These are phyloP conservation scores for Globisporangium barbulae DNA, from an alignment of 352 stramenopile genomes.

Conservation along the genomic window DNA sequence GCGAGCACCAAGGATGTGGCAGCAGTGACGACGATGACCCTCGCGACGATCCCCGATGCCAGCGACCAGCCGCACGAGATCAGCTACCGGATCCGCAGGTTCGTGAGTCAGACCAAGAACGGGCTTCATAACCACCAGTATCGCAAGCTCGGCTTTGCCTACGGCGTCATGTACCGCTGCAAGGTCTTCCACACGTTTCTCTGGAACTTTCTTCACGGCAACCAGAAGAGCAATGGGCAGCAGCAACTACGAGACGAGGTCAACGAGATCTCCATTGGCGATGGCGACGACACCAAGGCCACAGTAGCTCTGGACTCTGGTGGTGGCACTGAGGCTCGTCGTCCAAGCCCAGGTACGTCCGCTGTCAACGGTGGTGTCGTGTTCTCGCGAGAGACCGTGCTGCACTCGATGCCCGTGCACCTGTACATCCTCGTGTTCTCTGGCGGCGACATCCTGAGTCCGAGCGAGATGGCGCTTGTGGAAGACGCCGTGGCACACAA, in stretches of 20 bases:
- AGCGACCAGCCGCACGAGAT: slow-evolving; percentile 29
- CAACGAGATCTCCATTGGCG: slow-evolving; percentile 36
- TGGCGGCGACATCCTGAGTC: slow-evolving; percentile 53
- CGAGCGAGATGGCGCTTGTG: slow-evolving; percentile 47
- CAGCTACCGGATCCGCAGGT: slow-evolving; percentile 67
- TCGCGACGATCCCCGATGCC: not conserved
- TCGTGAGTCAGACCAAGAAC: slow-evolving; percentile 57
- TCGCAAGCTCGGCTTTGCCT: slow-evolving; percentile 71
- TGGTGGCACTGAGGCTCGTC: not conserved
- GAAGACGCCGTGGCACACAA: slow-evolving; percentile 53
- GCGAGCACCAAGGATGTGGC: not conserved
- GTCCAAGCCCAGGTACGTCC: not conserved
- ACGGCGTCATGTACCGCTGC: slow-evolving; percentile 81
- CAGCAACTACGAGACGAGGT: slow-evolving; percentile 37
- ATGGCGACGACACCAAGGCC: slow-evolving; percentile 23
- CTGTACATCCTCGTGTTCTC: slow-evolving; percentile 82
- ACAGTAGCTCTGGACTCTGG: not conserved
- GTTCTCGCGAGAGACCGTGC: slow-evolving; percentile 70
- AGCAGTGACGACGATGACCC: not conserved
- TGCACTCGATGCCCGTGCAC: slow-evolving; percentile 74
- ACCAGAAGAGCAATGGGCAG: slow-evolving; percentile 10
- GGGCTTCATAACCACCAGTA: slow-evolving; percentile 65
- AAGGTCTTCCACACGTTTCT: slow-evolving; percentile 77
- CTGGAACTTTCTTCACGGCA: slow-evolving; percentile 58
- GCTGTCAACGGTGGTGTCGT: slow-evolving; percentile 38